Conservation (phyloP, 768 basidiomycete genomes). For the Mycena vitilis region DNA sequence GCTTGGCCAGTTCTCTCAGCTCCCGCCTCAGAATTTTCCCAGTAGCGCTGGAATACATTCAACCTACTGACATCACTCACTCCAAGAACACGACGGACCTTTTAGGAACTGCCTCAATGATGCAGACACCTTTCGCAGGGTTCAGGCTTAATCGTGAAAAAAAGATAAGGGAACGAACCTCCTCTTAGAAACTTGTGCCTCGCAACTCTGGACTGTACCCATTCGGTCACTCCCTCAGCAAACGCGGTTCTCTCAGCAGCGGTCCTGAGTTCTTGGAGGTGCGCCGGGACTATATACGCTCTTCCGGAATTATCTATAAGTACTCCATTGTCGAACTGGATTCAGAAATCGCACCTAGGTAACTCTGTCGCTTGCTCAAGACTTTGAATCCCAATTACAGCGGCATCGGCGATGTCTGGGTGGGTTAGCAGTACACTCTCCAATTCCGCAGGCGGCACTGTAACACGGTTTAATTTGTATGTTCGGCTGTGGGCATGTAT, state of each 20-base stretch:
- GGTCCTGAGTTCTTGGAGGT: not conserved
- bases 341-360: slow-evolving; percentile 58
- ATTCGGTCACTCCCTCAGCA: not conserved
- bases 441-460: slow-evolving; percentile 77
- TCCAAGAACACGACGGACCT: not conserved
- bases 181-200: slow-evolving; percentile 24
- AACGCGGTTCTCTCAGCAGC: not conserved
- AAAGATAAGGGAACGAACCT: not conserved
- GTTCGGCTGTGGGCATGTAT: too few relatives aligned
- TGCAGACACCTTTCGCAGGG: not conserved
- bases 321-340: too few relatives aligned
- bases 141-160: too few relatives aligned
- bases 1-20: slow-evolving; percentile 9
- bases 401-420: slow-evolving; percentile 69
- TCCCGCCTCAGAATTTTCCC: slow-evolving; percentile 23
- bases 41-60: slow-evolving; percentile 5
- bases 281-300: slow-evolving; percentile 23
- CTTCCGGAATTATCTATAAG: too few relatives aligned
- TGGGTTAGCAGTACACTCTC: slow-evolving; percentile 72
- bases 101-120: slow-evolving; percentile 18
- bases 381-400: slow-evolving; percentile 70
- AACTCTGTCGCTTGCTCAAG: slow-evolving; percentile 71
- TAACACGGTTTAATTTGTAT: too few relatives aligned
- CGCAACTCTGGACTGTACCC: slow-evolving; percentile 20
- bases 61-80: not conserved